Percentiles rank a stretch among this genome's conserved stretches.
These are phyloP conservation scores for Aspergillus eucalypticola DNA, from an alignment of 2,329 filamentous ascomycete species.

Conservation along the genomic window DNA sequence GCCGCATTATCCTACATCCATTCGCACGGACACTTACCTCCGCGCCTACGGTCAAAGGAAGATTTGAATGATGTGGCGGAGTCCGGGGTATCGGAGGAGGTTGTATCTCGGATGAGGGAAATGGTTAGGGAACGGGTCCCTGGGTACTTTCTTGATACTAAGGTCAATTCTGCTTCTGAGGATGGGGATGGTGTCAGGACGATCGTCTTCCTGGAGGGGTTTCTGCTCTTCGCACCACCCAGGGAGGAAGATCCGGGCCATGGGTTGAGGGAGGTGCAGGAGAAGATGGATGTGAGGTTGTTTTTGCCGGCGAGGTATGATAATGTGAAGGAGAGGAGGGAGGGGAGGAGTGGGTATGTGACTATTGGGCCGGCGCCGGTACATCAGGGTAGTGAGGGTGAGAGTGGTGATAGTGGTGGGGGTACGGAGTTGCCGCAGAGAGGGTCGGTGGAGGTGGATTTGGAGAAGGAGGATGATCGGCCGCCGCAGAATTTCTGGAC, in stretches of 20 bases:
- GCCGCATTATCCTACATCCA: slow-evolving; percentile 70
- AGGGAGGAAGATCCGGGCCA: slow-evolving; percentile 24
- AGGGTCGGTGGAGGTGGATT: slow-evolving; percentile 23
- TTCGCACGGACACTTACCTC: slow-evolving; percentile 58
- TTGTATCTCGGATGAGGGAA: slow-evolving; percentile 27
- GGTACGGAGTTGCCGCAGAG: background rate
- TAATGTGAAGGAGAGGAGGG: slow-evolving; percentile 42
- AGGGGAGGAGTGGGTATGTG: slow-evolving; percentile 49
- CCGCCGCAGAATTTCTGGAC: slow-evolving; percentile 80
- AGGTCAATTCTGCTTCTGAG: background rate
- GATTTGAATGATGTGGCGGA: slow-evolving; percentile 58
- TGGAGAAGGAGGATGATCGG: slow-evolving; percentile 37
- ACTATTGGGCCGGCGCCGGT: slow-evolving; percentile 44
- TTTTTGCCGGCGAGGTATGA: slow-evolving; percentile 72
- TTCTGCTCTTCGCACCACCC: slow-evolving; percentile 70
- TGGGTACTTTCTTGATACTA: background rate
- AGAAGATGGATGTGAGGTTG: slow-evolving; percentile 68
- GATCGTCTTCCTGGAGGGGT: slow-evolving; percentile 81
- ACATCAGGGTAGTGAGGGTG: slow-evolving; percentile 3
- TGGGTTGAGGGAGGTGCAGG: slow-evolving; percentile 31
- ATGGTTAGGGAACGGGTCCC: slow-evolving; percentile 22
- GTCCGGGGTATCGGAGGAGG: slow-evolving; percentile 33
- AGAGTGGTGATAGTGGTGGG: background rate
- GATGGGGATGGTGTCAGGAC: slow-evolving; percentile 25
- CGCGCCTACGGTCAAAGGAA: slow-evolving; percentile 57